These are phyloP conservation scores for Pyrenophora teres DNA, from an alignment of 2,329 filamentous ascomycete genomes.

Conservation along the genomic window DNA sequence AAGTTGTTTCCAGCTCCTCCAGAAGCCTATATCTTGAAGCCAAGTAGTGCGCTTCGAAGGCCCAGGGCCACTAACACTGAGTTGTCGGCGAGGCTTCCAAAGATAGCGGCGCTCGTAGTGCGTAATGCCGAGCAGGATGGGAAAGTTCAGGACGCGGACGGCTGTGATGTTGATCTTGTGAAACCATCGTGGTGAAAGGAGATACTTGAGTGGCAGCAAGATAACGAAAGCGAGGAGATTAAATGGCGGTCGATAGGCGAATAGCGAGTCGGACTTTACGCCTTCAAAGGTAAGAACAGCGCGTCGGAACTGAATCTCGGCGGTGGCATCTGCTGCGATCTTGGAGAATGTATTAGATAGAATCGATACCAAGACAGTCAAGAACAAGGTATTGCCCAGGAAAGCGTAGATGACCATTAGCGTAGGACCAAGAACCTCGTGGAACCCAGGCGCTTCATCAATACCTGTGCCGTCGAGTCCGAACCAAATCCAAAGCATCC, in stretches of 20 bases:
- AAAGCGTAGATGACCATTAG: slow-evolving; percentile 86
- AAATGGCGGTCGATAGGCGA: slow-evolving; percentile 81
- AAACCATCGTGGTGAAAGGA: slow-evolving; percentile 83
- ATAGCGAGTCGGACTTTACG: slow-evolving; percentile 82
- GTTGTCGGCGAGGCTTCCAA: slow-evolving; percentile 59
- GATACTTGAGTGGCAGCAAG: slow-evolving; percentile 75
- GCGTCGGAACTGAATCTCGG: slow-evolving; percentile 82
- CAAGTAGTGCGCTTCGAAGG: slow-evolving; percentile 50
- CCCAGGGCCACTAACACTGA: slow-evolving; percentile 33
- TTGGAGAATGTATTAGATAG: slow-evolving; percentile 82
- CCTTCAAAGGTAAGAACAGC: slow-evolving; percentile 84
- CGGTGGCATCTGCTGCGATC: slow-evolving; percentile 74
- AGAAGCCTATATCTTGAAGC: slow-evolving; percentile 50
- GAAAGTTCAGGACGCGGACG: slow-evolving; percentile 75
- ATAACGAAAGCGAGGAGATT: slow-evolving; percentile 78
- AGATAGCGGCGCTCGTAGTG: slow-evolving; percentile 71
- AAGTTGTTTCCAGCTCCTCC: slow-evolving; percentile 68
- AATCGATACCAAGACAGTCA: slow-evolving; percentile 89
- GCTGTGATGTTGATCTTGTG: slow-evolving; percentile 85
- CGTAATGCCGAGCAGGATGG: slow-evolving; percentile 72
- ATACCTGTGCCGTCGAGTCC: slow-evolving; percentile 73
- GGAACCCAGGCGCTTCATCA: slow-evolving; percentile 67
- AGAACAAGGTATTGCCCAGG: slow-evolving; percentile 82
- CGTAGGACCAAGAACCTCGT: slow-evolving; percentile 76
- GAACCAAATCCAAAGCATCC: slow-evolving; percentile 96